A percentile compares a stretch with the other conserved stretches of the same genome.
Evolutionary conservation across 208 protist species (phyloP).

Genomic region (Trichomonas vaginalis): DNA sequence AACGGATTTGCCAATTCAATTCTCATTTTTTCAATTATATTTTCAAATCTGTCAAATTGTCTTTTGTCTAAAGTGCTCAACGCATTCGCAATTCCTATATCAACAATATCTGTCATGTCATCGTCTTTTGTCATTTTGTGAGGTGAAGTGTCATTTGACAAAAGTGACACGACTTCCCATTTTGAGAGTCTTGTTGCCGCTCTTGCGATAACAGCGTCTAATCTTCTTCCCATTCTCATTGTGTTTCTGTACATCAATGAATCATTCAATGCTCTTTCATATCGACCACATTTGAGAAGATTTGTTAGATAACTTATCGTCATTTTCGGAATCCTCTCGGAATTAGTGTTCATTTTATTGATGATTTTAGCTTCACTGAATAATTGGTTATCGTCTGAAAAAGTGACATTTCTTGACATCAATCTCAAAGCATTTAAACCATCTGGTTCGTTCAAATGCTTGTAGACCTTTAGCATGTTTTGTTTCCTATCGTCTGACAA

Average conservation of each 20-base stretch:
- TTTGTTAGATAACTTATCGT: not conserved
- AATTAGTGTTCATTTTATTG: too few species aligned
- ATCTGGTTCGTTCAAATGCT: not conserved
- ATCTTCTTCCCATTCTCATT: not conserved
- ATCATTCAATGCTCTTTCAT: not conserved
- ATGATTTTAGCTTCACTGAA: not conserved
- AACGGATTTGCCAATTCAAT: not conserved
- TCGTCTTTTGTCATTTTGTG: not conserved
- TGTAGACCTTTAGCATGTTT: not conserved
- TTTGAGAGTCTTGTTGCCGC: not conserved
- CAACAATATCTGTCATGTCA: not conserved
- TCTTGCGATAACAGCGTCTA: not conserved
- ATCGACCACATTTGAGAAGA: not conserved
- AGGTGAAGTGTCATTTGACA: not conserved
- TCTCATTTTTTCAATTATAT: not conserved
- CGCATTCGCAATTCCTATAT: not conserved
- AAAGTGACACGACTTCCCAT: not conserved
- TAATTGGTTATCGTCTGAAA: not conserved
- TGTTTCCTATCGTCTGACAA: not conserved
- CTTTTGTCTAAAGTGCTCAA: not conserved
- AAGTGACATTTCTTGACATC: not conserved
- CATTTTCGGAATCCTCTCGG: not conserved
- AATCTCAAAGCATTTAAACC: not conserved
- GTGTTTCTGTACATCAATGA: not conserved
- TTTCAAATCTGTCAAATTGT: not conserved